Evolutionary conservation across 345 rosid species (phyloP).

Genomic region (Raphanus sativus): DNA sequence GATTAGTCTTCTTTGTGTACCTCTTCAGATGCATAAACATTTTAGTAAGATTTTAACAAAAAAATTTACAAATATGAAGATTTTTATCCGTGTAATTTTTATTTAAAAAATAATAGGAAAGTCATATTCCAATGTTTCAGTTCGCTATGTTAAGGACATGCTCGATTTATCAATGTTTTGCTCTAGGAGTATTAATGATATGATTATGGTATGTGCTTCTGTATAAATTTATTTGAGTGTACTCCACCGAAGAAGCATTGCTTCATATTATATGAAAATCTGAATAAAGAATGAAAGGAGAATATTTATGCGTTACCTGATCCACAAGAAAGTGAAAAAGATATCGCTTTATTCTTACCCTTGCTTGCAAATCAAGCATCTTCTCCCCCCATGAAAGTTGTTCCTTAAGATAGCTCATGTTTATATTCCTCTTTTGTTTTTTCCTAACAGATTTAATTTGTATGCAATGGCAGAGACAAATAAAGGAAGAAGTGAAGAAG

Average conservation of each 20-base stretch:
- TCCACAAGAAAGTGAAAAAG: background rate
- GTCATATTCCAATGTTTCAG: too few relatives aligned
- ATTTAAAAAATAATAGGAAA: too few relatives aligned
- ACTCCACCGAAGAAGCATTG: background rate
- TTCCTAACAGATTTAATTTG: conserved; percentile 2
- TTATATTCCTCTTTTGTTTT: conserved; percentile 28
- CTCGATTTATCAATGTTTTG: background rate
- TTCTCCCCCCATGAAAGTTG: background rate
- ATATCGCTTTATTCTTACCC: conserved; percentile 9
- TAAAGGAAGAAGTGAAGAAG: conserved; percentile 47
- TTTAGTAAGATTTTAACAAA: too few relatives aligned
- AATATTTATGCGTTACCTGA: conserved; percentile 20
- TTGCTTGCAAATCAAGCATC: conserved; percentile 18
- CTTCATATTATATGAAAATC: background rate
- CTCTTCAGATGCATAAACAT: too few relatives aligned
- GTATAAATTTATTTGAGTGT: background rate
- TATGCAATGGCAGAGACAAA: conserved; percentile 49
- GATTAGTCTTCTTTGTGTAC: background rate
- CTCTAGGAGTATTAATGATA: background rate
- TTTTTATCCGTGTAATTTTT: too few relatives aligned
- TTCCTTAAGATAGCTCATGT: background rate
- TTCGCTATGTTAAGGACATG: too few relatives aligned
- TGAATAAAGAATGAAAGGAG: background rate
- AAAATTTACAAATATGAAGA: too few relatives aligned
- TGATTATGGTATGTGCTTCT: background rate